Evolutionary conservation across 805 yeast species (phyloP).

Genomic region (Yarrowia yakushimensis): DNA sequence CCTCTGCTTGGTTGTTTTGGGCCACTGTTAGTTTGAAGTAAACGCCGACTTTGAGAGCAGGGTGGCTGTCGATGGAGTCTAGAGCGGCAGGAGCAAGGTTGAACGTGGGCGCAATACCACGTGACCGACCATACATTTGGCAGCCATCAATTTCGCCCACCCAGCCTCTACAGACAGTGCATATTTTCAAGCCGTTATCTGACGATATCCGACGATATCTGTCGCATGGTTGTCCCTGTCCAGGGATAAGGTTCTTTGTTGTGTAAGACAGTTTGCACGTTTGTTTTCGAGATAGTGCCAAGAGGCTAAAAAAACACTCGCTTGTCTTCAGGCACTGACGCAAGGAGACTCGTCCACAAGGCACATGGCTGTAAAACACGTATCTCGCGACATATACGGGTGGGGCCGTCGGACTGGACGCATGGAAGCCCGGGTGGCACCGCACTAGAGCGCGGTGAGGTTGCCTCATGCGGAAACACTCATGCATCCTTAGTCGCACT

Average conservation of each 20-base stretch:
- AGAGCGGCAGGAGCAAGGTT: no score
- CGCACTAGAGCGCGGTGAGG: conserved; percentile 16
- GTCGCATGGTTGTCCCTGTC: neutral
- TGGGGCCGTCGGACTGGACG: neutral
- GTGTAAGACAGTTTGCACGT: neutral
- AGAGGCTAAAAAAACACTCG: neutral
- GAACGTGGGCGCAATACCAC: no score
- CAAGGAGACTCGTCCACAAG: neutral
- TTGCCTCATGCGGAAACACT: conserved; percentile 11
- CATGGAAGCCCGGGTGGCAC: conserved; percentile 20
- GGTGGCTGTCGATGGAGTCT: no score
- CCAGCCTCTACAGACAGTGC: no score
- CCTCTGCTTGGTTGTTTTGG: neutral
- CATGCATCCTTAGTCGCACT: neutral
- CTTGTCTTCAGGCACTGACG: neutral
- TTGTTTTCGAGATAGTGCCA: neutral
- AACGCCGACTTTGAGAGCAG: neutral
- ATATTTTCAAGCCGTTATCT: no score
- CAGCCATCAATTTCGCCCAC: no score
- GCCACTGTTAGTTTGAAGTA: neutral
- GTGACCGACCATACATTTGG: no score
- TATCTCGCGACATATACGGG: neutral
- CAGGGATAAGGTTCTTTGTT: neutral
- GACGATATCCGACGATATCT: no score
- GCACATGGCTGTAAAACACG: neutral